Base-by-base conservation (phyloP, 2,329 filamentous ascomycete genomes). In the Canariomyces notabilis region DNA sequence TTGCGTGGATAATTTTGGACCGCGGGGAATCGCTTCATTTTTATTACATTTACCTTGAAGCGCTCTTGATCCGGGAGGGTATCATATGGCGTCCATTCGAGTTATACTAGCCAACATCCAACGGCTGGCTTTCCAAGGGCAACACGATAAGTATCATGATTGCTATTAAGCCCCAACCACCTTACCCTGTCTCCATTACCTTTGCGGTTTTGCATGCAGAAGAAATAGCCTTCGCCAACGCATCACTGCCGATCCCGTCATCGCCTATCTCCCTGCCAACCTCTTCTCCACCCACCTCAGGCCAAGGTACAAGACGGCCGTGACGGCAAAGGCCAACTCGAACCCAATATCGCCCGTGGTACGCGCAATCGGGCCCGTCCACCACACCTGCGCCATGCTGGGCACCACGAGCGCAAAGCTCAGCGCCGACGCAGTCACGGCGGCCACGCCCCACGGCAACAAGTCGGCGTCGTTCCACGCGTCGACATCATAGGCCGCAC, bases 301-400 rank as follows among this genome's bases (percentile, higher is more conserved):
- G 3, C 69, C 70, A 18, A 67, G 50, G 51, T 74, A 74, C 18
- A 67, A 58, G 14, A 72, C n/a, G 1, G 57, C 63, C 2, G 67
- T 66, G 15, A 70, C 55, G 4, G 69, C 53, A 50, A 73, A 70
- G 11, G 69, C 69, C 44, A 68, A 49, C 51, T 72, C 70, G 43
- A 74, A 73, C 2, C 70, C 70, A 31, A 74, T 62, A 52, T 74
- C 71, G 3, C 70, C 70, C 11, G 70, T 68, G 6, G 56, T 64
- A 51, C 57, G 46, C 3, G 69, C 71, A 37, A 74, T 65, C 3
- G 70, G 69, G 6, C 70, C 71, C 2, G 61, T 62, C 45, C 62
- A 73, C 68, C 69, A 72, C 6, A 64, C 64, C 48, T 71, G 69
- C 15, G 59, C 59, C 62, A 74, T 72, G 14, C 64, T 60, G 3